A percentile compares a stretch with the other conserved stretches of the same genome.
Evolutionary conservation across 768 basidiomycete genomes (phyloP).

Genomic region (Hygrophoropsis aurantiaca): DNA sequence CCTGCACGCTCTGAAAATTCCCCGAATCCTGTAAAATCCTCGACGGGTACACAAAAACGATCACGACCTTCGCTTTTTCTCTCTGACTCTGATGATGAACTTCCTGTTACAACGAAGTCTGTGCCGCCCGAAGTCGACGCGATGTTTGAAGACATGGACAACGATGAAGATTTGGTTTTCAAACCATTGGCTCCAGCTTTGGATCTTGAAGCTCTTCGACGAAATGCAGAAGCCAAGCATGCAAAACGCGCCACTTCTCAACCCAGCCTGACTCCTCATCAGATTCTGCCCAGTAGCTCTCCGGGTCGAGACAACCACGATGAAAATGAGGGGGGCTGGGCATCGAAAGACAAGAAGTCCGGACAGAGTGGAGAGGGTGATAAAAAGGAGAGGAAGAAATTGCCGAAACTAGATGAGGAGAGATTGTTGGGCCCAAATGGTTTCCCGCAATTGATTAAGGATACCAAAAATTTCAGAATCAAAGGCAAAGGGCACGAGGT

Average conservation of each 20-base stretch:
- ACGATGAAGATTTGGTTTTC: conserved; percentile 44
- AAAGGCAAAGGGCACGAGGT: conserved; percentile 96
- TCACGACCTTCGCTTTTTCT: conserved; percentile 54
- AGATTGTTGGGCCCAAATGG: conserved; percentile 73
- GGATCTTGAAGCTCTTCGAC: conserved; percentile 52
- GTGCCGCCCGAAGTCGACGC: conserved; percentile 35
- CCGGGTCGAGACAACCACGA: conserved; percentile 25
- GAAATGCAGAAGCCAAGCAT: conserved; percentile 54
- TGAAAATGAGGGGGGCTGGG: conserved; percentile 14
- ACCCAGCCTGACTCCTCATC: conserved; percentile 40
- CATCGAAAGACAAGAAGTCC: conserved; percentile 13
- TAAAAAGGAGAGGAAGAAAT: conserved; percentile 29
- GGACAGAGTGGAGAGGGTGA: conserved; percentile 19
- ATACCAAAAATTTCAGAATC: conserved; percentile 74
- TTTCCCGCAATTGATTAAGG: conserved; percentile 76
- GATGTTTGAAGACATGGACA: conserved; percentile 48
- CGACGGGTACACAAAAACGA: conserved; percentile 24
- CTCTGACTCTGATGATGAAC: conserved; percentile 49
- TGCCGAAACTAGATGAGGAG: conserved; percentile 70
- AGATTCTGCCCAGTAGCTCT: conserved; percentile 50
- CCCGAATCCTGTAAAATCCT: conserved; percentile 15
- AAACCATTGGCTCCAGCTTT: conserved; percentile 50
- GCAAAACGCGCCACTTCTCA: conserved; percentile 24
- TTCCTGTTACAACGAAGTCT: conserved; percentile 35
- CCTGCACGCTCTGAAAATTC: conserved; percentile 9